A percentile compares a stretch with the other conserved stretches of the same genome.
phyloP scores from a whole-genome alignment of 768 basidiomycete species.

The Macrocybe gigantea region DNA sequence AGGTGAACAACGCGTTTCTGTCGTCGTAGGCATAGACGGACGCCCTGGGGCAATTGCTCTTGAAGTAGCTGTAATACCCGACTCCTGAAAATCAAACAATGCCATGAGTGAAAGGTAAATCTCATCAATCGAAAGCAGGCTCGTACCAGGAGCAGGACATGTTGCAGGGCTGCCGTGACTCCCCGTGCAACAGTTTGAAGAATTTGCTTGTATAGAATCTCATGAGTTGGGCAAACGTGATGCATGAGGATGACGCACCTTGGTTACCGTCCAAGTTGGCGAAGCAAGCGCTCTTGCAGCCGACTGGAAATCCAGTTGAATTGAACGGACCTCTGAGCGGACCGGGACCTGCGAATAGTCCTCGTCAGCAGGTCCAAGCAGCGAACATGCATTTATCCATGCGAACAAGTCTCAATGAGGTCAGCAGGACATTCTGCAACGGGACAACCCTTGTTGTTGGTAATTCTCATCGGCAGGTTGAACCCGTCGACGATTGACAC shows the following conservation, averaged over 20 bases:
- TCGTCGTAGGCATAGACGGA: slow-evolving; percentile 47
- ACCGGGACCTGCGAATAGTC: slow-evolving; percentile 26
- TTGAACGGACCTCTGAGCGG: slow-evolving; percentile 42
- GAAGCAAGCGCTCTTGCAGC: slow-evolving; percentile 47
- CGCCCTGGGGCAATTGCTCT: slow-evolving; percentile 20
- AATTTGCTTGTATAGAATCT: slow-evolving; percentile 15
- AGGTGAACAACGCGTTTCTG: slow-evolving; percentile 42
- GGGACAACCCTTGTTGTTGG: slow-evolving; percentile 42
- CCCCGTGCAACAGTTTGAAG: slow-evolving; percentile 31
- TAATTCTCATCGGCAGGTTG: slow-evolving; percentile 52
- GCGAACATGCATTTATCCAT: background rate
- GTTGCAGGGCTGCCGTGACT: slow-evolving; percentile 24
- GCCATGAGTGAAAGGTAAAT: too few species aligned
- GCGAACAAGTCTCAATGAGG: slow-evolving; percentile 41
- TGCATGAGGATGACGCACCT: slow-evolving; percentile 6
- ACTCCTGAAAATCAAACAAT: slow-evolving; percentile 12
- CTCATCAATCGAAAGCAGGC: background rate
- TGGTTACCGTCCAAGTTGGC: slow-evolving; percentile 26
- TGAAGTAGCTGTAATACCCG: slow-evolving; percentile 19
- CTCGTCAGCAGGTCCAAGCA: background rate
- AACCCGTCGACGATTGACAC: slow-evolving; percentile 60
- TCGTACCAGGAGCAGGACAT: slow-evolving; percentile 26
- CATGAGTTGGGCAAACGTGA: background rate
- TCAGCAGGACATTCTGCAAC: slow-evolving; percentile 48
- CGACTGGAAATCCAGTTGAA: slow-evolving; percentile 38